phyloP scores from a whole-genome alignment of 768 basidiomycete genomes.

The Mycena filopes region DNA sequence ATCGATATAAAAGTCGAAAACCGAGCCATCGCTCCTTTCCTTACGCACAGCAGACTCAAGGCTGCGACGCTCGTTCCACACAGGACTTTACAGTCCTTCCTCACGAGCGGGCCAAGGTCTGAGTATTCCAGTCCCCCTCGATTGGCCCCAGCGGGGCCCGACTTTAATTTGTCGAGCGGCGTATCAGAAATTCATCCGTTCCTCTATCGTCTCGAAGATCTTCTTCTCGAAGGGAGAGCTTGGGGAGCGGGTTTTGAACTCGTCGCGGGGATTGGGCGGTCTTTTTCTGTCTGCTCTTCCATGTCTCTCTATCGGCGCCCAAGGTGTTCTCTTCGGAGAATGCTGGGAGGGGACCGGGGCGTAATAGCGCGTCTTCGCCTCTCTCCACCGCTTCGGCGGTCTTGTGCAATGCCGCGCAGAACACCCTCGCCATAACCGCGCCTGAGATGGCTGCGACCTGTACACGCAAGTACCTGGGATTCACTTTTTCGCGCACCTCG shows the following conservation, averaged over 20 bases:
- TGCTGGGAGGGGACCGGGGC: conserved; percentile 28
- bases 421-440: conserved; percentile 1
- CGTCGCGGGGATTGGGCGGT: conserved; percentile 67
- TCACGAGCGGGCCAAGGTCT: conserved; percentile 88
- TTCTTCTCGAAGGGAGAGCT: conserved; percentile 47
- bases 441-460: conserved; percentile 23
- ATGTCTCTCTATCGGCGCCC: conserved; percentile 34
- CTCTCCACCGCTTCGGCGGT: conserved; percentile 27
- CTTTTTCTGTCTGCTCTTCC: conserved; percentile 19
- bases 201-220: conserved; percentile 55
- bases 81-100: conserved; percentile 48
- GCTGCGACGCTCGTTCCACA: conserved; percentile 76
- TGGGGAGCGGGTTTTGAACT: conserved; percentile 59
- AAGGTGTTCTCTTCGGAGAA: conserved; percentile 31
- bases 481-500: conserved; percentile 18
- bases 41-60: conserved; percentile 48
- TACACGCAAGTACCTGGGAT: conserved; percentile 8
- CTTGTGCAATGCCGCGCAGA: conserved; percentile 15
- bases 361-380: conserved; percentile 7
- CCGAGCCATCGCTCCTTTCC: background rate
- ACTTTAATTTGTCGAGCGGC: conserved; percentile 66
- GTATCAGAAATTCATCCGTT: conserved; percentile 71
- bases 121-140: conserved; percentile 74
- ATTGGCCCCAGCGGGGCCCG: conserved; percentile 72
- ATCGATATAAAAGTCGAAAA: background rate